These are phyloP conservation scores for Rhodotorula kratochvilovae DNA, from an alignment of 768 basidiomycete genomes.

Conservation along the genomic window DNA sequence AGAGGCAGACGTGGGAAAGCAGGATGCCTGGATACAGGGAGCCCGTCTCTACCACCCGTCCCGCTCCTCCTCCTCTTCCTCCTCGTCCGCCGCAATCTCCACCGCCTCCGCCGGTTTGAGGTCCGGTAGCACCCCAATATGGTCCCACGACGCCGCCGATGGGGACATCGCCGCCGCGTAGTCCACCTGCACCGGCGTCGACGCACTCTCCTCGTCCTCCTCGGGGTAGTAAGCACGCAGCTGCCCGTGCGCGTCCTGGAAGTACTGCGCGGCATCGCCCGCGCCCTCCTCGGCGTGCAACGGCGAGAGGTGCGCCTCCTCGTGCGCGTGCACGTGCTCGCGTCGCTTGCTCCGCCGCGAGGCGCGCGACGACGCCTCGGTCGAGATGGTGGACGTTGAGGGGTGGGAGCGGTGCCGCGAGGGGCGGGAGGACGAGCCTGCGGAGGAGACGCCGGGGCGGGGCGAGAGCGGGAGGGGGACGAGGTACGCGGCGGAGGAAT, in stretches of 20 bases:
- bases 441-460: not conserved
- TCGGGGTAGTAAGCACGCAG: not conserved
- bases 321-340: not conserved
- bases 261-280: not conserved
- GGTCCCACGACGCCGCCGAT: not conserved
- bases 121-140: conserved; percentile 5
- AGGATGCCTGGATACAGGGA: no score
- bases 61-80: conserved; percentile 1
- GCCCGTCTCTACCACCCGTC: not conserved
- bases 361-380: not conserved
- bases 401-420: not conserved
- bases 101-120: not conserved
- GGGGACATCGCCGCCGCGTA: not conserved
- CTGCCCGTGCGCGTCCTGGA: conserved; percentile 15
- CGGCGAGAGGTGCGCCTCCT: not conserved
- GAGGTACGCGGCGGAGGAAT: not conserved
- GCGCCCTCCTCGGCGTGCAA: not conserved
- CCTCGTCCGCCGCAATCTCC: not conserved
- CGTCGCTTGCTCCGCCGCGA: not conserved
- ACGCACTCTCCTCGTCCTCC: not conserved
- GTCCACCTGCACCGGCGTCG: not conserved
- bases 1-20: no score
- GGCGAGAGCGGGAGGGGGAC: conserved; percentile 1
- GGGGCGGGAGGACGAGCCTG: not conserved
- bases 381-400: conserved; percentile 6